Evolutionary conservation across 345 rosid species (phyloP).

Genomic region (Chamaenerion angustifolium): DNA sequence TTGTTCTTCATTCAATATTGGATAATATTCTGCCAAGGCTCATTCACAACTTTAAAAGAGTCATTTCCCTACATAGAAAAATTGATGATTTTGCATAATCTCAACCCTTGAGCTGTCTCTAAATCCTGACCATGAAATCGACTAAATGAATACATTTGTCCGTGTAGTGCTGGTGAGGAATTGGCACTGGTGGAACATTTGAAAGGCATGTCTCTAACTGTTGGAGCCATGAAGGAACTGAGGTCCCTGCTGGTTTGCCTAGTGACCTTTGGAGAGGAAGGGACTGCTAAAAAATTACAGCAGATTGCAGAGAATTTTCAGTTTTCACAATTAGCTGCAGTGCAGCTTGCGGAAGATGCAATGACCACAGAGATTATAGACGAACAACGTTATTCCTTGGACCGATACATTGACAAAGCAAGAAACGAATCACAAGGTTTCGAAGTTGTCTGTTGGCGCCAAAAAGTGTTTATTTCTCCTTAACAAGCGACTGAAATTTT

Average conservation of each 20-base stretch:
- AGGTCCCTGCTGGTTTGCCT: constrained; percentile 61
- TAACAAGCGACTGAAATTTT: constrained; percentile 10
- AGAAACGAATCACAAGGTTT: constrained; percentile 26
- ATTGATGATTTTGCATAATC: too few relatives aligned
- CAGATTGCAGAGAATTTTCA: constrained; percentile 57
- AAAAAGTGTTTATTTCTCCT: constrained; percentile 51
- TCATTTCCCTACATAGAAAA: too few relatives aligned
- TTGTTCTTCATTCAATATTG: too few relatives aligned
- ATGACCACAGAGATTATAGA: constrained; percentile 34
- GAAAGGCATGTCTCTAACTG: constrained; percentile 63
- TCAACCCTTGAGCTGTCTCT: too few relatives aligned
- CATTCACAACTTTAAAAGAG: too few relatives aligned
- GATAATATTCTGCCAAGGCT: background rate
- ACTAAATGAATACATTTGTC: too few relatives aligned
- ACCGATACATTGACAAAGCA: constrained; percentile 27
- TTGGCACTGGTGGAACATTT: constrained; percentile 86
- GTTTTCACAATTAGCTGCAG: constrained; percentile 64
- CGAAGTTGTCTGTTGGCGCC: constrained; percentile 62
- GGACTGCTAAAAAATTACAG: constrained; percentile 61
- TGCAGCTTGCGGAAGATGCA: constrained; percentile 69
- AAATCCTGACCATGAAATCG: too few relatives aligned
- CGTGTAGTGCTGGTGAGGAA: constrained; percentile 79
- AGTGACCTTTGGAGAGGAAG: constrained; percentile 54
- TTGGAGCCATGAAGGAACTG: constrained; percentile 65
- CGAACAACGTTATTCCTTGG: constrained; percentile 46